These are phyloP conservation scores for Pseudogymnoascus pannorum DNA, from an alignment of 2,329 filamentous ascomycete genomes.

Conservation along the genomic window DNA sequence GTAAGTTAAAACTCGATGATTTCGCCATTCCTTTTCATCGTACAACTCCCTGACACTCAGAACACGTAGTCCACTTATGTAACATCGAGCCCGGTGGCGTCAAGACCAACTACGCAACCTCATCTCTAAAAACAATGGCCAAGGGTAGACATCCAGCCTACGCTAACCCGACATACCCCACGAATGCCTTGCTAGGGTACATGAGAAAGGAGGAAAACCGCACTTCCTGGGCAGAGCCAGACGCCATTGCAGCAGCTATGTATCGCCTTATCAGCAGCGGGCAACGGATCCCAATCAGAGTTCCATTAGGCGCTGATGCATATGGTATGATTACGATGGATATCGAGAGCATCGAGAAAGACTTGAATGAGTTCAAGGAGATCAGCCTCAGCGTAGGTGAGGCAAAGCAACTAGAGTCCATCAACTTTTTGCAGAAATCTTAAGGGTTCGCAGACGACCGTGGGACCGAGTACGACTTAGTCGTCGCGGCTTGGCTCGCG, in stretches of 20 bases:
- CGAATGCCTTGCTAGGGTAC: conserved; percentile 24
- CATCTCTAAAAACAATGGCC: conserved; percentile 33
- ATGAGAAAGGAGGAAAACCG: conserved; percentile 22
- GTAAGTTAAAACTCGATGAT: conserved; percentile 20
- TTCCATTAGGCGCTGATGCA: conserved; percentile 35
- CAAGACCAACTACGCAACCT: conserved; percentile 33
- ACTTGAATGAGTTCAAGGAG: conserved; percentile 31
- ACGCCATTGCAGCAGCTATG: conserved; percentile 32
- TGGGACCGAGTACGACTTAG: not conserved
- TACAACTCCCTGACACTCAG: conserved; percentile 34
- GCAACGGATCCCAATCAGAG: conserved; percentile 33
- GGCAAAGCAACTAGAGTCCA: conserved; percentile 22
- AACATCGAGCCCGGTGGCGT: conserved; percentile 37
- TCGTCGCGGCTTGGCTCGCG: not conserved
- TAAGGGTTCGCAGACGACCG: conserved; percentile 6
- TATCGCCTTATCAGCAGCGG: conserved; percentile 30
- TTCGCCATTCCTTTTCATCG: conserved; percentile 23
- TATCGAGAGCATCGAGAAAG: conserved; percentile 25
- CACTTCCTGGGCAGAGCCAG: conserved; percentile 29
- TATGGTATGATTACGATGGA: conserved; percentile 31
- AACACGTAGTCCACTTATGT: conserved; percentile 32
- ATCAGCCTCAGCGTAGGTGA: conserved; percentile 26
- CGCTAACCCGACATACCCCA: conserved; percentile 12
- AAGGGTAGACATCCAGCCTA: conserved; percentile 22
- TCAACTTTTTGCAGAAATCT: conserved; percentile 17